Percentiles rank a stretch among this genome's conserved stretches.
Evolutionary conservation across 495 filamentous ascomycete genomes (phyloP).

Genomic region (Penicillium nucicola): DNA sequence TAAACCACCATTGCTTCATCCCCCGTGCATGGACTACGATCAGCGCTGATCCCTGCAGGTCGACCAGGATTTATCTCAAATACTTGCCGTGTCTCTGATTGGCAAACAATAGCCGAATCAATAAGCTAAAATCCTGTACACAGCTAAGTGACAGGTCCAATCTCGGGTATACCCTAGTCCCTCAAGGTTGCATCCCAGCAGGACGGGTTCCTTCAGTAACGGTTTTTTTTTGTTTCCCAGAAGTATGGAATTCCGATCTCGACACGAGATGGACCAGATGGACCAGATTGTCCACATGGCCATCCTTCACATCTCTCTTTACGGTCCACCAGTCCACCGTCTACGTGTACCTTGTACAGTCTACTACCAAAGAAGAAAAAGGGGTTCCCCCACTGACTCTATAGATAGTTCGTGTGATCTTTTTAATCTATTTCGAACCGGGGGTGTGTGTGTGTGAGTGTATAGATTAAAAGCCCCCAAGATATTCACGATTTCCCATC

Average conservation of each 20-base stretch:
- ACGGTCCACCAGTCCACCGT: no score
- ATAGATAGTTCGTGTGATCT: neutral
- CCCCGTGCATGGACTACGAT: slow-evolving; percentile 22
- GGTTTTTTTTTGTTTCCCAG: slow-evolving; percentile 29
- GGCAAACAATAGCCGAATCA: slow-evolving; percentile 16
- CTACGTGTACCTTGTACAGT: no score
- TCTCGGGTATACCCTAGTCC: slow-evolving; percentile 19
- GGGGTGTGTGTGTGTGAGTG: no score
- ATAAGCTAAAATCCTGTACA: slow-evolving; percentile 3
- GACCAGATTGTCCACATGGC: slow-evolving; percentile 21
- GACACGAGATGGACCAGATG: no score
- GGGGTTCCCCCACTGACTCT: neutral
- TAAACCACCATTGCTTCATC: no score
- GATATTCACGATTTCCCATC: no score
- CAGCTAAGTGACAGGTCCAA: slow-evolving; percentile 9
- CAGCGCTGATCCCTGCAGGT: slow-evolving; percentile 29
- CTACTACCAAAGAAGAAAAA: no score
- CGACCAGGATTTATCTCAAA: slow-evolving; percentile 43
- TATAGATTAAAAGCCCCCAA: no score
- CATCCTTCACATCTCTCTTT: no score
- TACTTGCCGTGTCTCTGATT: slow-evolving; percentile 34
- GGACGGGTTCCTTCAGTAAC: slow-evolving; percentile 23
- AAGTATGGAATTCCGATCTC: slow-evolving; percentile 22
- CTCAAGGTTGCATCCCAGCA: slow-evolving; percentile 29
- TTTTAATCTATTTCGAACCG: neutral